A percentile compares a stretch with the other conserved stretches of the same genome.
phyloP scores from a whole-genome alignment of 306 rosid genomes.

The Rosa persica region DNA sequence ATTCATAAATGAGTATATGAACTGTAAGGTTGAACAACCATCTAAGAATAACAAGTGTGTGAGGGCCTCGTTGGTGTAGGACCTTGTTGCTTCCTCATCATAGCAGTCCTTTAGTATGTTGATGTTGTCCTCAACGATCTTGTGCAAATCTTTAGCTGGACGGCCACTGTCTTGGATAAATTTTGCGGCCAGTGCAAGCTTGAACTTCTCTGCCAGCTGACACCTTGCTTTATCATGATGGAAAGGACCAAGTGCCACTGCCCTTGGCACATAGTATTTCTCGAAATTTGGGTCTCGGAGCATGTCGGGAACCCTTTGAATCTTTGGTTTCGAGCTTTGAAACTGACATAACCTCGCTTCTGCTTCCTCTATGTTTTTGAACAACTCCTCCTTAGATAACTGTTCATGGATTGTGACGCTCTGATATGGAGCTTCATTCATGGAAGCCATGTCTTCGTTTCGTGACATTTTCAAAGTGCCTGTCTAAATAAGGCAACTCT shows the following conservation, averaged over 20 bases:
- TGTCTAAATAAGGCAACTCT: not conserved
- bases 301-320: not conserved
- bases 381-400: not conserved
- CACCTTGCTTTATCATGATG: slow-evolving; percentile 10
- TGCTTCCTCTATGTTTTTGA: not conserved
- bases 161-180: not conserved
- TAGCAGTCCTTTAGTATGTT: not conserved
- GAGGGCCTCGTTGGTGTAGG: not conserved
- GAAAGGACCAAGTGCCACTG: slow-evolving; percentile 26
- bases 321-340: slow-evolving; percentile 11
- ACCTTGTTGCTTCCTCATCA: not conserved
- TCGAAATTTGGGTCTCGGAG: not conserved
- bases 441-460: not conserved
- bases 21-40: too few relatives aligned
- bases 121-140: not conserved
- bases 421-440: not conserved
- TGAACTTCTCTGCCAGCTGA: not conserved
- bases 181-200: not conserved
- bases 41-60: slow-evolving; percentile 1
- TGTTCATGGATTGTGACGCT: not conserved
- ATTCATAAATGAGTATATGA: too few relatives aligned
- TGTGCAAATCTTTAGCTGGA: not conserved
- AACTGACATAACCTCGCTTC: not conserved
- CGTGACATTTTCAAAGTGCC: not conserved
- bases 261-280: slow-evolving; percentile 20